Evolutionary conservation across 306 rosid species (phyloP), one percentile per base, ranked within the genome.

Genomic region (Castanea crenata): DNA sequence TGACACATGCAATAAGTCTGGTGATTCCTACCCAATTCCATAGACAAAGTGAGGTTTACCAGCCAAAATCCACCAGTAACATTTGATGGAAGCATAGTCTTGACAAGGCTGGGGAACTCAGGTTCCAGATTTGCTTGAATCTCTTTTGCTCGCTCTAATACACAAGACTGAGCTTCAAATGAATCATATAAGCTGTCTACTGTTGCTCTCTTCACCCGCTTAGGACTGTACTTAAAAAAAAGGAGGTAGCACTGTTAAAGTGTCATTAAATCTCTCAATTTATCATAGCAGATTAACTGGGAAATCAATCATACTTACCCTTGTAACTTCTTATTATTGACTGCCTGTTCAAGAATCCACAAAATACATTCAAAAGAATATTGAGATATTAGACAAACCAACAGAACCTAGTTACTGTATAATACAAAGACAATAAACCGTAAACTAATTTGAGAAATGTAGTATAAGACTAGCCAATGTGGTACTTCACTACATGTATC

Each of bases 21-120:
- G 15, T 76, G 14, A 52, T 20, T 34, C 34, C 51, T 6, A 23
- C 52, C 57, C 78, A 68, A 32, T 56, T 11, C 51, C 29, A 32
- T 16, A 68, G 41, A 46, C 31, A 74, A 56, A 59, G 61, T 38
- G 52, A 78, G 62, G 18, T 4, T 82, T 84, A 90, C 93, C 76
- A 87, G 86, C 90, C 93, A 90, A 87, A 84, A 90, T 31, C 91
- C 90, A 16, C 70, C 56, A 11, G 79, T 15, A 29, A 87, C 90
- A 75, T 90, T 89, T 69, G 93, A 90, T 23, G 63, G 87, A 4
- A 76, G 76, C 90, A 90, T 86, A 58, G 13, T 2, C 81, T 74
- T 90, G 49, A 84, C 55, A 2, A 87, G 5, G 80, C 76, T 82
- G 14, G 87, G 93, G 32, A 76, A 74, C 27, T 76, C 55, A 16